Base-by-base conservation (phyloP, 2,329 filamentous ascomycete species). In the Botrytis byssoidea region DNA sequence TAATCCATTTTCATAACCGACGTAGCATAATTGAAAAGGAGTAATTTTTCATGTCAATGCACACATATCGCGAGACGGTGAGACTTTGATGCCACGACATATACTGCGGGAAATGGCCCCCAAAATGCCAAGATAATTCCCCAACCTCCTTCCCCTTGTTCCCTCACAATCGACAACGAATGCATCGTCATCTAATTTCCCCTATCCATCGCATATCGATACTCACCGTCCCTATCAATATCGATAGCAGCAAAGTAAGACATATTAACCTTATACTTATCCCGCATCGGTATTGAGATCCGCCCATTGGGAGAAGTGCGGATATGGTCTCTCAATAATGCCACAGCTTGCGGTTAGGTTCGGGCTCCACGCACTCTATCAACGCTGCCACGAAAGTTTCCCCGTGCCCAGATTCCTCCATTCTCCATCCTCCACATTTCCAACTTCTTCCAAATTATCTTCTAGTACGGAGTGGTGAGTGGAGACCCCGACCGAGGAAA, bases 381-480 rank as follows among this genome's bases (percentile, higher is more conserved):
- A 25, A 57, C 48, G 14, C 6, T 32, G n/a, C 51, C 25, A 40
- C 64, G 22, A 22, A 57, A 10, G 14, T 22, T 69, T 69, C 66
- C 66, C 66, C 66, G 51, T 69, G n/a, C 20, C 48, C 48, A 69
- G 48, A 68, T 22, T 57, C 66, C 66, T 69, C 66, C 66, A 69
- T 32, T 44, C 66, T 69, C 66, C 66, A 57, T 57, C 35, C 66
- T 69, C 66, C 66, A 69, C 66, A 69, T 16, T 69, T 57, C n/a
- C 35, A 42, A 57, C 9, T 57, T 40, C 48, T 42, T 69, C 35
- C 46, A 42, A 25, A 44, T 25, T 12, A 18, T 29, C n/a, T 51
- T 57, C 37, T 42, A 59, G 35, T 29, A 69, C 48, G 25, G 48
- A 57, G 48, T 55, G 29, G 18, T 29, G n/a, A 57, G 48, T 68